A percentile compares a stretch with the other conserved stretches of the same genome.
Conservation (phyloP, 768 basidiomycete genomes). For the Pulveroboletus sp. region DNA sequence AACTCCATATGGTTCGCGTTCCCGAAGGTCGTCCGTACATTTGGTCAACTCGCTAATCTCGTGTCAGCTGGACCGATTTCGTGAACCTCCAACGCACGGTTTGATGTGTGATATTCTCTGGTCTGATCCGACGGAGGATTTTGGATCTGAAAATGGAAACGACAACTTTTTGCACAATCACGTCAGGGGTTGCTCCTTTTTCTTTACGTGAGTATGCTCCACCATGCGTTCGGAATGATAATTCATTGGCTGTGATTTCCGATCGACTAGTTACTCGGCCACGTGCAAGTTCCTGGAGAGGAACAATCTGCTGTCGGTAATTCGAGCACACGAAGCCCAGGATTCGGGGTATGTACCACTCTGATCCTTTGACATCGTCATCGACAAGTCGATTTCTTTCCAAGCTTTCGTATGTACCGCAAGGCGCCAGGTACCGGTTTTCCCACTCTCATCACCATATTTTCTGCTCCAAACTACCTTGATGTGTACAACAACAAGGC, state of each 20-base stretch:
- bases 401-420: constrained; percentile 78
- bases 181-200: constrained; percentile 95
- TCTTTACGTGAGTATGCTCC: constrained; percentile 62
- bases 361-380: not conserved
- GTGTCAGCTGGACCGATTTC: constrained; percentile 88
- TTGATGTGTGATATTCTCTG: constrained; percentile 99
- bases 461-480: constrained; percentile 96
- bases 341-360: constrained; percentile 82
- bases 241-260: not conserved
- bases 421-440: constrained; percentile 96
- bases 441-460: constrained; percentile 99
- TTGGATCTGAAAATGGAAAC: constrained; percentile 86
- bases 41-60: not conserved
- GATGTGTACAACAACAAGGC: constrained; percentile 99
- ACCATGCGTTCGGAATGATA: not conserved
- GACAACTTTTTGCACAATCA: constrained; percentile 95
- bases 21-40: not conserved
- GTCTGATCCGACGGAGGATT: constrained; percentile 98
- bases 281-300: constrained; percentile 96
- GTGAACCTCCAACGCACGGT: constrained; percentile 95
- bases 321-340: constrained; percentile 97
- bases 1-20: constrained; percentile 70
- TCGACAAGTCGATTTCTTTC: not conserved
- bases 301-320: constrained; percentile 96
- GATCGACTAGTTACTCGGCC: constrained; percentile 72